A percentile compares a stretch with the other conserved stretches of the same genome.
Conservation (phyloP, 805 yeast genomes). For the Tetrapisispora fleetii region DNA sequence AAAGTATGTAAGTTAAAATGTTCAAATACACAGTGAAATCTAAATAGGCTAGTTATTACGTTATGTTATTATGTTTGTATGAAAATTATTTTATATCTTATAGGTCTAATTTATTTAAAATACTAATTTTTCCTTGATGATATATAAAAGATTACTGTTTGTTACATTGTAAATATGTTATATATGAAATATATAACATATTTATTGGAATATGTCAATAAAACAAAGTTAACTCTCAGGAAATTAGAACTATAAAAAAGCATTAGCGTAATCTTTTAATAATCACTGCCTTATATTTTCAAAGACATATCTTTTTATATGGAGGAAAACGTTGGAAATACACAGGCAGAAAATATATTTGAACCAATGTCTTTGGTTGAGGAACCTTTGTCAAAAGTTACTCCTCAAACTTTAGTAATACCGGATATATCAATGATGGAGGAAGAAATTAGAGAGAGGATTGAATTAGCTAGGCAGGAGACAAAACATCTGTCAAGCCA, state of each 20-base stretch:
- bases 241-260: too few relatives aligned
- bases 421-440: conserved; percentile 11
- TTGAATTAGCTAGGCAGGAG: conserved; percentile 34
- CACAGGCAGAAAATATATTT: neutral
- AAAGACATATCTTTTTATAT: too few relatives aligned
- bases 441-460: conserved; percentile 21
- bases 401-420: conserved; percentile 3
- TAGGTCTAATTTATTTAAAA: neutral
- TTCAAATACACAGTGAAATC: too few relatives aligned
- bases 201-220: too few relatives aligned
- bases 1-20: too few relatives aligned
- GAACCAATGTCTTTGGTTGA: neutral
- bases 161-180: neutral
- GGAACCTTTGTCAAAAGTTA: neutral
- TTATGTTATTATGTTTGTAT: neutral
- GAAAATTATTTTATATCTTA: neutral
- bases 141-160: neutral
- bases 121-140: too few relatives aligned
- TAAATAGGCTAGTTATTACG: neutral
- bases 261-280: too few relatives aligned
- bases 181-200: neutral
- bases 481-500: conserved; percentile 41
- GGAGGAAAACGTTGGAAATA: neutral
- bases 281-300: too few relatives aligned
- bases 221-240: too few relatives aligned